phyloP scores from a whole-genome alignment of 805 yeast species.

The Metschnikowia hibisci region DNA sequence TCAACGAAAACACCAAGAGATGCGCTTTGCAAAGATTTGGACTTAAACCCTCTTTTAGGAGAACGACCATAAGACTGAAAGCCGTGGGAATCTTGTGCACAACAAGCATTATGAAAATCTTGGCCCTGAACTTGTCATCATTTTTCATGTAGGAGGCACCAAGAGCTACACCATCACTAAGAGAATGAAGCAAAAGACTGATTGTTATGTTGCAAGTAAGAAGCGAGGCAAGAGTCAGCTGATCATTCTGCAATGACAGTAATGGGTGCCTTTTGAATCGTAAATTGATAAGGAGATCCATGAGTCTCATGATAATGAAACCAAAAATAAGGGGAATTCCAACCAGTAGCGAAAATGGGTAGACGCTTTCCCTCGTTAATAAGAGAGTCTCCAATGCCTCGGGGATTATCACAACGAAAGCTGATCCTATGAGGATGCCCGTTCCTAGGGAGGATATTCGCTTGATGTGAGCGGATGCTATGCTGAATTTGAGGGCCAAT shows the following conservation, averaged over 20 bases:
- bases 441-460: constrained; percentile 49
- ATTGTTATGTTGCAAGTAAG: constrained; percentile 36
- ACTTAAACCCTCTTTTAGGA: constrained; percentile 38
- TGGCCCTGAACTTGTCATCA: constrained; percentile 32
- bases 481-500: constrained; percentile 10
- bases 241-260: not conserved
- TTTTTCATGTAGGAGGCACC: constrained; percentile 53
- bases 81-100: constrained; percentile 75
- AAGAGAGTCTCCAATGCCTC: constrained; percentile 53
- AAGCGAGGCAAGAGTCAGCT: constrained; percentile 38
- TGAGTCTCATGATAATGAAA: constrained; percentile 45
- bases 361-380: not conserved
- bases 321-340: constrained; percentile 54
- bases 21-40: constrained; percentile 39
- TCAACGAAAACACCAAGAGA: constrained; percentile 48
- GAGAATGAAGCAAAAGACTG: constrained; percentile 62
- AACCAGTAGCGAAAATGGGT: constrained; percentile 23
- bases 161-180: constrained; percentile 70
- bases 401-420: constrained; percentile 57
- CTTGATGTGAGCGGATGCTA: constrained; percentile 21
- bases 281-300: constrained; percentile 3
- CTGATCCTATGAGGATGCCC: constrained; percentile 60
- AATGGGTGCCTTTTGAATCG: not conserved
- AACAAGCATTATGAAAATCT: constrained; percentile 58
- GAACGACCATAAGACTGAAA: constrained; percentile 58